A percentile compares a stretch with the other conserved stretches of the same genome.
phyloP scores from a whole-genome alignment of 2,329 filamentous ascomycete genomes.

The Nigrospora osmanthi region DNA sequence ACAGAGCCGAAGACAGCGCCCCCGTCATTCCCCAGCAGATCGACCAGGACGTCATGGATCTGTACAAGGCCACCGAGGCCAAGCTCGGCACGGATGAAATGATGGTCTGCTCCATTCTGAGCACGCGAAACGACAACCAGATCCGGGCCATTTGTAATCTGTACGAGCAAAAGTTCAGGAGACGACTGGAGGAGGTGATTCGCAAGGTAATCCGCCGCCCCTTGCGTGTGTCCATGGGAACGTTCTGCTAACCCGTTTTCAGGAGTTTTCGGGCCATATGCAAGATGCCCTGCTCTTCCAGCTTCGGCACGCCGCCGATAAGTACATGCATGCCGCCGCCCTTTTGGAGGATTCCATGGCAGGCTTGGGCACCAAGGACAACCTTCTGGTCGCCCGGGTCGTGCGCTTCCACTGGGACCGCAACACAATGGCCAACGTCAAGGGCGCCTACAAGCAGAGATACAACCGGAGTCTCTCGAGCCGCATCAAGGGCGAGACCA shows the following conservation, averaged over 20 bases:
- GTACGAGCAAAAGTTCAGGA: slow-evolving; percentile 67
- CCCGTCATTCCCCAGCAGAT: slow-evolving; percentile 67
- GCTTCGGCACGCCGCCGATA: slow-evolving; percentile 68
- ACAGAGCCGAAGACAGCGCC: slow-evolving; percentile 67
- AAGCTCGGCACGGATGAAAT: slow-evolving; percentile 67
- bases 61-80: slow-evolving; percentile 72
- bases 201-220: slow-evolving; percentile 43
- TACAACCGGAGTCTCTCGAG: slow-evolving; percentile 60
- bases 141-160: slow-evolving; percentile 71
- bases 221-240: background rate
- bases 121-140: slow-evolving; percentile 70
- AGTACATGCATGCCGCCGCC: slow-evolving; percentile 74
- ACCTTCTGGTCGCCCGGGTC: slow-evolving; percentile 67
- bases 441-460: slow-evolving; percentile 65
- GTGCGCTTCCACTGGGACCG: slow-evolving; percentile 80
- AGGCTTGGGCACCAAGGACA: slow-evolving; percentile 80
- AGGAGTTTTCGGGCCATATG: slow-evolving; percentile 91
- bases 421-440: slow-evolving; percentile 66
- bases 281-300: slow-evolving; percentile 74
- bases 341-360: slow-evolving; percentile 83
- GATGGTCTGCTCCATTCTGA: slow-evolving; percentile 71
- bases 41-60: slow-evolving; percentile 65
- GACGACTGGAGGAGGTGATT: slow-evolving; percentile 64
- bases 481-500: slow-evolving; percentile 75
- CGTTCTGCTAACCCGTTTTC: background rate